Conservation (phyloP, 192 early-diverging fungal species). For the Podochytrium sp. region DNA sequence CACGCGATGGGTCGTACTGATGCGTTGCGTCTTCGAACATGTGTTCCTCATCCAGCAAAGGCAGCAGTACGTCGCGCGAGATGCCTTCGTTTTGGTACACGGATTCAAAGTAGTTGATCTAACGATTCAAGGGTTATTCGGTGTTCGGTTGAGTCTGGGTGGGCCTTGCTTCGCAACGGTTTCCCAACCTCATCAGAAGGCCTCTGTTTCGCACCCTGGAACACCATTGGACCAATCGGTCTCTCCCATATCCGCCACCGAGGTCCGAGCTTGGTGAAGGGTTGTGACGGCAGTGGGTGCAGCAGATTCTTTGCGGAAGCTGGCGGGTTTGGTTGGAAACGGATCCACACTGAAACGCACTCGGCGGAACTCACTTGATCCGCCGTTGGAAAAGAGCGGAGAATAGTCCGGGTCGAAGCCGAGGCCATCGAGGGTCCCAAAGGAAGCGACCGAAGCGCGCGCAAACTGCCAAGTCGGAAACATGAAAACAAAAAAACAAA, state of each 20-base stretch:
- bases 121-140: neutral
- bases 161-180: neutral
- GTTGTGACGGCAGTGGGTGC: neutral
- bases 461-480: too few relatives aligned
- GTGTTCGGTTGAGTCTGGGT: neutral
- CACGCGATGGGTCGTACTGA: conserved; percentile 6
- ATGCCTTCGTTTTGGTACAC: conserved; percentile 21
- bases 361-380: neutral
- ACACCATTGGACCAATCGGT: neutral
- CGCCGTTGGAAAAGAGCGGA: neutral
- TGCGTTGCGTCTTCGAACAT: neutral
- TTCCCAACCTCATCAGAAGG: neutral
- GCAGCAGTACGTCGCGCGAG: neutral
- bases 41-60: neutral
- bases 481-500: too few relatives aligned
- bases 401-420: neutral
- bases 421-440: neutral
- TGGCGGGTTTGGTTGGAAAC: neutral
- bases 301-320: neutral
- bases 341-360: neutral
- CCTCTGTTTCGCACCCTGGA: neutral
- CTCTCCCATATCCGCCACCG: conserved; percentile 13
- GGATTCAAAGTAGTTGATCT: conserved; percentile 28
- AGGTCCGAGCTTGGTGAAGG: neutral
- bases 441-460: neutral